phyloP scores from a whole-genome alignment of 2,329 filamentous ascomycete genomes.

The Cladophialophora exuberans region DNA sequence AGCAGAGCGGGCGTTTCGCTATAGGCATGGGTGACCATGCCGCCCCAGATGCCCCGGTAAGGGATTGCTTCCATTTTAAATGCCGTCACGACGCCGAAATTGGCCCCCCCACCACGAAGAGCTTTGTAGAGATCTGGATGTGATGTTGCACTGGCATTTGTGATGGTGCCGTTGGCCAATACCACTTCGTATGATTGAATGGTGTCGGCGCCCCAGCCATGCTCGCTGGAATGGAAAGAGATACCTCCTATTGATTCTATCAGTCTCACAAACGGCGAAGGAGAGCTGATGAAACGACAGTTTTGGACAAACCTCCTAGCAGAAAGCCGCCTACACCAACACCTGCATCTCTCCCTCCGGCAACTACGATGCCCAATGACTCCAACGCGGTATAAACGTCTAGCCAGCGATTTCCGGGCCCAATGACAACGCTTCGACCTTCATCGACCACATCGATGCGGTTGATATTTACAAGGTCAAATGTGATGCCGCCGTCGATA shows the following conservation, averaged over 20 bases:
- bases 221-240: conserved; percentile 39
- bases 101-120: conserved; percentile 46
- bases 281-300: background rate
- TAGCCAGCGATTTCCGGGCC: conserved; percentile 41
- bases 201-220: conserved; percentile 43
- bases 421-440: conserved; percentile 36
- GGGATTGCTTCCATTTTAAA: conserved; percentile 42
- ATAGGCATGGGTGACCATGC: background rate
- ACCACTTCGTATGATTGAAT: conserved; percentile 39
- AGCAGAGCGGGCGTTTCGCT: conserved; percentile 38
- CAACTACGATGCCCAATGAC: conserved; percentile 36
- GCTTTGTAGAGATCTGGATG: conserved; percentile 46
- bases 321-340: conserved; percentile 38
- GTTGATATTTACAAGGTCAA: conserved; percentile 39
- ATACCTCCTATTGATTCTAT: conserved; percentile 33
- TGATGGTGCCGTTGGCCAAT: conserved; percentile 32
- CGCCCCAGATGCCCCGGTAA: conserved; percentile 26
- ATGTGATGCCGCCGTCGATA: conserved; percentile 46
- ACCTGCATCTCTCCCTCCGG: conserved; percentile 39
- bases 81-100: conserved; percentile 43
- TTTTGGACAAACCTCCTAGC: conserved; percentile 36
- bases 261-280: too few relatives aligned
- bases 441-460: conserved; percentile 35
- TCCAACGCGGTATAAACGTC: conserved; percentile 40
- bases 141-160: conserved; percentile 37